Conservation (phyloP, 176 grass and related monocot species). For the Musa beccarii region DNA sequence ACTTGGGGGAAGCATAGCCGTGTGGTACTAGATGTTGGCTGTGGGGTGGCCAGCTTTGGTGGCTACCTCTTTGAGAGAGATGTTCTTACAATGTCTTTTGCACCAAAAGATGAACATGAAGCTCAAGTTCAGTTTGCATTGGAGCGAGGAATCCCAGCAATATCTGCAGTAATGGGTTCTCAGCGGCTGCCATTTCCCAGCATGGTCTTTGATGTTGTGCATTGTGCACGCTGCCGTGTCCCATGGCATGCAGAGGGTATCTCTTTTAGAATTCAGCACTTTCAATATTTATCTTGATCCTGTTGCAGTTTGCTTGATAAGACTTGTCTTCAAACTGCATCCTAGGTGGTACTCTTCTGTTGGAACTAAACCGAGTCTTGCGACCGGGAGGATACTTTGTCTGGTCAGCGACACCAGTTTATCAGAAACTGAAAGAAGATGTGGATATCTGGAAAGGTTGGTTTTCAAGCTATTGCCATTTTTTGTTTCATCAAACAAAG, state of each 20-base stretch:
- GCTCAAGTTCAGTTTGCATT: conserved; percentile 91
- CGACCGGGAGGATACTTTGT: conserved; percentile 87
- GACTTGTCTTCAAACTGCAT: background rate
- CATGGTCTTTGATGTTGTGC: conserved; percentile 75
- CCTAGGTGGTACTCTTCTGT: conserved; percentile 62
- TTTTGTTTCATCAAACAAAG: background rate
- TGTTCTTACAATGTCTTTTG: conserved; percentile 77
- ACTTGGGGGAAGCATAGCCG: conserved; percentile 70
- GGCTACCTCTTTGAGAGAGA: conserved; percentile 85
- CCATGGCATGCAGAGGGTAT: conserved; percentile 83
- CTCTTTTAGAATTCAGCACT: background rate
- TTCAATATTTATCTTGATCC: background rate
- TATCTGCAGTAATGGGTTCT: conserved; percentile 94
- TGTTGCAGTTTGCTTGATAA: background rate
- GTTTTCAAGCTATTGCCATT: background rate
- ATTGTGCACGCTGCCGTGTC: conserved; percentile 89
- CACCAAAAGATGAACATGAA: conserved; percentile 95
- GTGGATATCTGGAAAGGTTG: conserved; percentile 77
- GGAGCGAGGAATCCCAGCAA: conserved; percentile 82
- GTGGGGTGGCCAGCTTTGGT: conserved; percentile 93
- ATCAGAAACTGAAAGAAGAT: conserved; percentile 89
- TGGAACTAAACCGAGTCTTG: conserved; percentile 83
- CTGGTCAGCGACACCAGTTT: conserved; percentile 94
- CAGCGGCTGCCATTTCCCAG: conserved; percentile 76
- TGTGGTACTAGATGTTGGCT: conserved; percentile 85